Evolutionary conservation across 129 eudicot genomes (phyloP).

Genomic region (Kitagawia praeruptora): DNA sequence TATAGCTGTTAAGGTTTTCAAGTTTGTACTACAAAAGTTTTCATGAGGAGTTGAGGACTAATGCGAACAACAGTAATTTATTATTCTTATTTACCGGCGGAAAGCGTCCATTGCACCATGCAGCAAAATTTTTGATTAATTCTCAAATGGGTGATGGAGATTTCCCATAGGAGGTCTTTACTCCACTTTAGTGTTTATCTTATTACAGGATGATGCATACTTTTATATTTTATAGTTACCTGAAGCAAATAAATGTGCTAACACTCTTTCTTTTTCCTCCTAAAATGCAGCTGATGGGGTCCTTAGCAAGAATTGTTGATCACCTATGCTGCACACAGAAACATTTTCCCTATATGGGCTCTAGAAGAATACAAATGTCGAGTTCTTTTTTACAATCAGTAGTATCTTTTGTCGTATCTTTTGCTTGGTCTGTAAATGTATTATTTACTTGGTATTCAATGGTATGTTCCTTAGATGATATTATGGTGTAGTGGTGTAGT

Average conservation of each 20-base stretch:
- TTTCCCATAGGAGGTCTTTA: background rate
- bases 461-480: too few species aligned
- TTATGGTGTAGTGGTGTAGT: too few species aligned
- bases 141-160: background rate
- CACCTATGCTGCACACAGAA: constrained; percentile 82
- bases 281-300: constrained; percentile 67
- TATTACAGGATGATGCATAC: background rate
- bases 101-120: background rate
- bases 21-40: background rate
- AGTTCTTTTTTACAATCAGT: constrained; percentile 9
- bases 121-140: background rate
- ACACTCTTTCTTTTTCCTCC: background rate
- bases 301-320: constrained; percentile 77
- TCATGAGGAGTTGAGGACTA: background rate
- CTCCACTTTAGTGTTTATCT: background rate
- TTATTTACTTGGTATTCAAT: too few species aligned
- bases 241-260: background rate
- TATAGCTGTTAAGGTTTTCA: background rate
- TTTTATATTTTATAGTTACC: background rate
- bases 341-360: constrained; percentile 91
- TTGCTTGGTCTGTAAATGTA: too few species aligned
- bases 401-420: too few species aligned
- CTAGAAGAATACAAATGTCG: constrained; percentile 62
- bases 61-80: too few species aligned
- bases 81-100: background rate